Percentiles rank a stretch among this genome's conserved stretches.
phyloP scores from a whole-genome alignment of 352 stramenopile species.

The Plasmopara muralis region DNA sequence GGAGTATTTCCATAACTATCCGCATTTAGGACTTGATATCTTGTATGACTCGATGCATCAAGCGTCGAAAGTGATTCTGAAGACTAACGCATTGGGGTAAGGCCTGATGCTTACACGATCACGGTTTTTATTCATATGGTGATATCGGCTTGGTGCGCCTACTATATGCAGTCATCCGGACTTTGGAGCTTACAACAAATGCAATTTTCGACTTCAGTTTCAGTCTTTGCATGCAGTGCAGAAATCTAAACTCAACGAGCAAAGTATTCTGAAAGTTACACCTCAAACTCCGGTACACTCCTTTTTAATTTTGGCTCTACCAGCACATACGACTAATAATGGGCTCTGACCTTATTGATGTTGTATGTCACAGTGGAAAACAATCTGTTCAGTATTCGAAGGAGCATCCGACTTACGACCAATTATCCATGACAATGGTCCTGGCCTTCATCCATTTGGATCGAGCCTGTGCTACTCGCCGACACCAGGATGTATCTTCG shows the following conservation, averaged over 20 bases:
- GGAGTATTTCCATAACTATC: conserved; percentile 86
- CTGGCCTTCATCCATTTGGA: conserved; percentile 71
- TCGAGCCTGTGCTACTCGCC: conserved; percentile 74
- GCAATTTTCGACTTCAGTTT: conserved; percentile 72
- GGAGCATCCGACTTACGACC: conserved; percentile 44
- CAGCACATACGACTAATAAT: too few species aligned
- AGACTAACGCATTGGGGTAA: conserved; percentile 72
- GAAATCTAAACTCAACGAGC: conserved; percentile 42
- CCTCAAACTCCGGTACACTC: conserved; percentile 52
- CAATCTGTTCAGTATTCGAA: conserved; percentile 55
- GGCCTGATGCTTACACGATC: not conserved
- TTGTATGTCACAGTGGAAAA: conserved; percentile 45
- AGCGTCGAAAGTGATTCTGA: conserved; percentile 71
- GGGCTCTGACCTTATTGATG: conserved; percentile 1
- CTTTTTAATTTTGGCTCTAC: not conserved
- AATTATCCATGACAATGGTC: conserved; percentile 69
- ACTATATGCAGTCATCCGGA: conserved; percentile 47
- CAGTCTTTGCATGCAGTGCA: conserved; percentile 32
- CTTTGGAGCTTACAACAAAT: conserved; percentile 81
- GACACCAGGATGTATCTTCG: conserved; percentile 66
- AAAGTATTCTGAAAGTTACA: conserved; percentile 41
- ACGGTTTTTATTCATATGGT: not conserved
- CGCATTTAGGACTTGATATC: conserved; percentile 70
- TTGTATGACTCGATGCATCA: conserved; percentile 69
- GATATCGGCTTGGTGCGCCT: not conserved